These are phyloP conservation scores for Ustilago trichophora DNA, from an alignment of 1,284 basidiomycete genomes.

Conservation along the genomic window DNA sequence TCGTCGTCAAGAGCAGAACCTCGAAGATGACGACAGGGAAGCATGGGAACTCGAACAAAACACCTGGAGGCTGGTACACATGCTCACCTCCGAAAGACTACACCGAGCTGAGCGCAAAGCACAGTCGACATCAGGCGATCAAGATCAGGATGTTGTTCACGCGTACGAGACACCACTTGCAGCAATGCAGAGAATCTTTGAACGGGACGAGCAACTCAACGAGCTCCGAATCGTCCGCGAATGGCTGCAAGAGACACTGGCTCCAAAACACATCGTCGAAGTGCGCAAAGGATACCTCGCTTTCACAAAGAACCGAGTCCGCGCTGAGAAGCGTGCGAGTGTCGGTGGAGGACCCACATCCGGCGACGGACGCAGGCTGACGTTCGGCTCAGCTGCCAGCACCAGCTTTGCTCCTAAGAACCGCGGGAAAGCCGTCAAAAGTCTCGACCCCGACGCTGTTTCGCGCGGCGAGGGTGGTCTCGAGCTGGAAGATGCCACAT, in stretches of 20 bases:
- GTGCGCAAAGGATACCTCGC: slow-evolving; percentile 64
- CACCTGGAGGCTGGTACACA: slow-evolving; percentile 57
- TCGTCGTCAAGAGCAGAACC: slow-evolving; percentile 13
- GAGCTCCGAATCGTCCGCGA: slow-evolving; percentile 64
- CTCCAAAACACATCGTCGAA: slow-evolving; percentile 56
- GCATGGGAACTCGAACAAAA: slow-evolving; percentile 55
- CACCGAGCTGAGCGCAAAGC: slow-evolving; percentile 44
- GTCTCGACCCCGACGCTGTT: slow-evolving; percentile 62
- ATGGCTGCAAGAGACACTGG: slow-evolving; percentile 61
- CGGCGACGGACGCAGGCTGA: slow-evolving; percentile 21
- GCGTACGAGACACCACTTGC: slow-evolving; percentile 61
- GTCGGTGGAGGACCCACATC: slow-evolving; percentile 19
- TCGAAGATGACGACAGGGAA: slow-evolving; percentile 42
- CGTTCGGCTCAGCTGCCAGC: slow-evolving; percentile 40
- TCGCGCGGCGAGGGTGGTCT: slow-evolving; percentile 51
- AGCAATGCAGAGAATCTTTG: slow-evolving; percentile 59
- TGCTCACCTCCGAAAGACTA: slow-evolving; percentile 43
- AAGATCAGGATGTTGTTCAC: slow-evolving; percentile 2
- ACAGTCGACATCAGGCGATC: slow-evolving; percentile 14
- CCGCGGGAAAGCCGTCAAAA: slow-evolving; percentile 49
- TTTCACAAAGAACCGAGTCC: slow-evolving; percentile 62
- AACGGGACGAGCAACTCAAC: slow-evolving; percentile 46
- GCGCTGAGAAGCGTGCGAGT: slow-evolving; percentile 55
- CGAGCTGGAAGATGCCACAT: slow-evolving; percentile 68
- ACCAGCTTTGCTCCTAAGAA: slow-evolving; percentile 43